These are phyloP conservation scores for Xylaria digitata DNA, from an alignment of 2,329 filamentous ascomycete species.

Conservation along the genomic window DNA sequence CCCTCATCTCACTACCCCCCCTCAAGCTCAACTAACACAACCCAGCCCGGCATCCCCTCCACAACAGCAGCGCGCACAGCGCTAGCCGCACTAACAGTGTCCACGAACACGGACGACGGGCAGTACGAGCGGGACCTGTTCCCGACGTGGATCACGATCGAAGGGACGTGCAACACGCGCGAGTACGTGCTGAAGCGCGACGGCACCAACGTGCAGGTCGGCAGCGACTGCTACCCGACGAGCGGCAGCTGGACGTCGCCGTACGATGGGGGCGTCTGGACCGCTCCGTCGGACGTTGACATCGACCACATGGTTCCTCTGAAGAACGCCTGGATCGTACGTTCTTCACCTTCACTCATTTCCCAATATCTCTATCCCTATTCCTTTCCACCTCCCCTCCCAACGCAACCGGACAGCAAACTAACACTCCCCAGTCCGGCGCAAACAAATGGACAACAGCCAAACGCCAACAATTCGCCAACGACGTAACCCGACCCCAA, in stretches of 20 bases:
- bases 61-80: slow-evolving; percentile 51
- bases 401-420: background rate
- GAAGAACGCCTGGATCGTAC: slow-evolving; percentile 80
- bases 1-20: background rate
- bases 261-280: slow-evolving; percentile 80
- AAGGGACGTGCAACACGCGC: slow-evolving; percentile 72
- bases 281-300: slow-evolving; percentile 74
- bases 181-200: slow-evolving; percentile 81
- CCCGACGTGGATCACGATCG: slow-evolving; percentile 37
- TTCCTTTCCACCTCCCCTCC: background rate
- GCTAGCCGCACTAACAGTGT: slow-evolving; percentile 23
- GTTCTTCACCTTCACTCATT: slow-evolving; percentile 40
- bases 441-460: slow-evolving; percentile 77
- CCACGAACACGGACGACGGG: slow-evolving; percentile 36
- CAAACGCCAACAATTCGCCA: slow-evolving; percentile 76
- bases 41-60: slow-evolving; percentile 71
- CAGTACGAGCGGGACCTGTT: slow-evolving; percentile 37
- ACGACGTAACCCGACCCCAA: slow-evolving; percentile 80
- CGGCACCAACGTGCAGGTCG: slow-evolving; percentile 70
- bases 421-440: slow-evolving; percentile 65
- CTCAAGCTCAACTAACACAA: background rate
- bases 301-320: slow-evolving; percentile 88
- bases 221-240: slow-evolving; percentile 69
- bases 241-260: slow-evolving; percentile 77
- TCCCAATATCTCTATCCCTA: background rate